phyloP scores from a whole-genome alignment of 2,329 filamentous ascomycete genomes.

The Atkinsonella texensis region DNA sequence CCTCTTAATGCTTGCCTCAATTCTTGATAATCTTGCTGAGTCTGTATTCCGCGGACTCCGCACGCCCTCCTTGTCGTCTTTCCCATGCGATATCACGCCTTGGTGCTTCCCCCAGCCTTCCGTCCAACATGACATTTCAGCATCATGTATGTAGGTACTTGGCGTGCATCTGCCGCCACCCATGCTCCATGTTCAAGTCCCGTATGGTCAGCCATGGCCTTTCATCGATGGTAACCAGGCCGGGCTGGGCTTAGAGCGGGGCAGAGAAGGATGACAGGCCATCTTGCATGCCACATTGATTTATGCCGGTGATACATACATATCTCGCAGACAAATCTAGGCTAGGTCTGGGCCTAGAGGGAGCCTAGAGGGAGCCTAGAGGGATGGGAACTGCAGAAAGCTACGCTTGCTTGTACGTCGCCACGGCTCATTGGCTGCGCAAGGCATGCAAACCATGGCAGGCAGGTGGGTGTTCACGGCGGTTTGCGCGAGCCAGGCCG shows the following conservation, averaged over 20 bases:
- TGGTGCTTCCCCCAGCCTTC: not conserved
- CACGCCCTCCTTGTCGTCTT: not conserved
- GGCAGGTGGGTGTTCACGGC: not conserved
- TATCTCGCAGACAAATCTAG: not conserved
- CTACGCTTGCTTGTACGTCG: not conserved
- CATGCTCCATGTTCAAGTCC: not conserved
- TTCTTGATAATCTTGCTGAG: too few species aligned
- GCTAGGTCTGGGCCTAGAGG: not conserved
- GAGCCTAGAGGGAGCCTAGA: not conserved
- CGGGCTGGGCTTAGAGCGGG: not conserved
- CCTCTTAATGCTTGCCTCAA: not conserved
- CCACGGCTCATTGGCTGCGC: not conserved
- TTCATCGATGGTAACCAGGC: not conserved
- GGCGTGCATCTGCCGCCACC: constrained; percentile 4
- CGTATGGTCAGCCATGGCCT: not conserved
- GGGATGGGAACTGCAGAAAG: not conserved
- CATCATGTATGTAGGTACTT: constrained; percentile 1
- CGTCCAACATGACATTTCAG: not conserved
- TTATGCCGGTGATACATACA: constrained; percentile 1
- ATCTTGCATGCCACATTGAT: constrained; percentile 1
- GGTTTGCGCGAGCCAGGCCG: not conserved
- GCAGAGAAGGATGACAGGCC: not conserved
- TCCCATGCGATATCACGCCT: not conserved
- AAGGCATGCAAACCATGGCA: not conserved
- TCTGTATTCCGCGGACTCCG: not conserved